Evolutionary conservation across 2,329 filamentous ascomycete genomes (phyloP), one percentile per base, ranked within the genome.

Genomic region (Colletotrichum nymphaeae): DNA sequence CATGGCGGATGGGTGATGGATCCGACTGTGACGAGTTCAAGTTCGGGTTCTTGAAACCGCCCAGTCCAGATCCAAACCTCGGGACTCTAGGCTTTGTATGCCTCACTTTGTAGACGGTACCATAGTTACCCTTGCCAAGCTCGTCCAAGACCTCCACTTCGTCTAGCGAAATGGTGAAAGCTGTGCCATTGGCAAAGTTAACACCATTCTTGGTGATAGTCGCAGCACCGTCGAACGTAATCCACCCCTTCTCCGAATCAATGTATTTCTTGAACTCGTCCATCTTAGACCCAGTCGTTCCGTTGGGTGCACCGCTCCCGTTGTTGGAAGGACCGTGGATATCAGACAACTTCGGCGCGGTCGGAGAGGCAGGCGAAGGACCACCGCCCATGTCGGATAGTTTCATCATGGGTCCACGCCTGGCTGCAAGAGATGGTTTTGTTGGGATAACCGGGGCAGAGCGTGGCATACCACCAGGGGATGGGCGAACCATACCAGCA

Each of bases 111-210:
- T 97, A 98, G 4, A 99, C 97, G 1, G 96, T 98, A 73, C 97
- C 97, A 79, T 99, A 99, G 81, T 99, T 99, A 53, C 97, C 97
- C 83, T 98, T 99, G 59, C 97, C 97, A 14, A 99, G 86, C 85
- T 99, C 97, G 74, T 96, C 95, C 71, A 98, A 81, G 1, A 94
- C 96, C 78, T 98, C 95, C 6, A 99, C 94, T 82, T 99, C 96
- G 79, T 99, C 96, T 55, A 99, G 87, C 4, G 96, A 98, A 79
- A 99, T 98, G 79, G 89, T 95, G 83, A 99, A 98, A 22, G 92
- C 95, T 67, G 93, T 93, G 2, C 97, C 97, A 71, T 93, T 95
- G 28, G 93, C 93, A 80, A 99, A 99, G 79, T 98, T 93, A 74
- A 99, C 95, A 30, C 97, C 97, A 19, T 93, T 92, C 30, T 94